These are phyloP conservation scores for Leccinum longicurvipes DNA, from an alignment of 768 basidiomycete genomes.

Conservation along the genomic window DNA sequence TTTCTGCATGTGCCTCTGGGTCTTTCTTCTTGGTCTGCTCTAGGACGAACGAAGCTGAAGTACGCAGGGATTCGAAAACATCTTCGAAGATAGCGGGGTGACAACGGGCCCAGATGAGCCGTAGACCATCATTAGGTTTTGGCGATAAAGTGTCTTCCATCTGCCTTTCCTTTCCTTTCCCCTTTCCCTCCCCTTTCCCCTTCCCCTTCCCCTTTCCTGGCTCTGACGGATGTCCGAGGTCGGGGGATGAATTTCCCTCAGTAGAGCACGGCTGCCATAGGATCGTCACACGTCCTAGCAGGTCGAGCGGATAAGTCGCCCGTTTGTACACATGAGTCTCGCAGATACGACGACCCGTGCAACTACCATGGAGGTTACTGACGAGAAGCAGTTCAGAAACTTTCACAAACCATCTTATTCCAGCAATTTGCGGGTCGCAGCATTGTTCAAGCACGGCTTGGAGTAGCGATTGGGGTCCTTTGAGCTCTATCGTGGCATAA, in stretches of 20 bases:
- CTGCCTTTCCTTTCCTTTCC: conserved; percentile 34
- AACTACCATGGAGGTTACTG: conserved; percentile 41
- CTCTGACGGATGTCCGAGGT: background rate
- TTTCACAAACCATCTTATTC: conserved; percentile 51
- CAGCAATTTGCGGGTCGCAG: conserved; percentile 67
- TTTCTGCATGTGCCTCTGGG: conserved; percentile 26
- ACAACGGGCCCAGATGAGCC: conserved; percentile 69
- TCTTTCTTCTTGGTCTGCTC: conserved; percentile 32
- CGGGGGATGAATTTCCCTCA: background rate
- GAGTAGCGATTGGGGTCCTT: conserved; percentile 57
- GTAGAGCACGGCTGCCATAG: conserved; percentile 59
- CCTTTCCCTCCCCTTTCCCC: conserved; percentile 8
- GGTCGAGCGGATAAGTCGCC: conserved; percentile 59
- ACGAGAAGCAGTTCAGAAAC: background rate
- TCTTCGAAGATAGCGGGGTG: conserved; percentile 73
- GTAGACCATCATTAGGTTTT: conserved; percentile 15
- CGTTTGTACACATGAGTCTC: conserved; percentile 67
- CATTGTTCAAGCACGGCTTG: conserved; percentile 48
- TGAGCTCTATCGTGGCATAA: conserved; percentile 68
- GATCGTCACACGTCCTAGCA: conserved; percentile 69
- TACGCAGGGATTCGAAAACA: conserved; percentile 50
- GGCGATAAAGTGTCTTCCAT: conserved; percentile 14
- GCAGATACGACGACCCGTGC: conserved; percentile 60
- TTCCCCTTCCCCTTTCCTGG: conserved; percentile 9
- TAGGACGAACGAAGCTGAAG: conserved; percentile 49